Base-by-base conservation (phyloP, 2,329 filamentous ascomycete genomes). In the Chrysosporium queenslandicum region DNA sequence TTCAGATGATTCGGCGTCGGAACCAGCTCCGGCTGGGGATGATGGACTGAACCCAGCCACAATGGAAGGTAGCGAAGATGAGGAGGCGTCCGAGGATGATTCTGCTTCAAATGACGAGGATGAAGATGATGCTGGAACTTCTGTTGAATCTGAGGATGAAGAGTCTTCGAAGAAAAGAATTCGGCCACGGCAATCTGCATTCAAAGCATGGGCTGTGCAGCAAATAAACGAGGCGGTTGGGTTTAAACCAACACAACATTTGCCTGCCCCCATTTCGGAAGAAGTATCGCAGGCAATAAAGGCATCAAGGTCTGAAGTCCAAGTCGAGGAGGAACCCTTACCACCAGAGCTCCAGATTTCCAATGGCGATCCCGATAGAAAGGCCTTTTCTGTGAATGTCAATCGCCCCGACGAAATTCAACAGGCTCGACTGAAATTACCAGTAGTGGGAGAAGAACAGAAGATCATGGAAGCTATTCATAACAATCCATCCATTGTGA, bases 381-480 rank as follows among this genome's bases (percentile, higher is more conserved):
- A 90, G 63, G 85, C 85, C 0, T 90, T 82, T 64, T 85, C 82
- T 55, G 83, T 96, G 1, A 68, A 79, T 1, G 82, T 96, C 2
- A 72, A 79, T 36, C 80, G 92, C 53, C 72, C 79, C 0, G 71
- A 82, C 4, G 83, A 85, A 16, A 85, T 97, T 20, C 87, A 96
- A 65, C 79, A 83, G 45, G 80, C 83, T 9, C 82, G 92, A 11
- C 68, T 94, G 43, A 81, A 86, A 52, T 76, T 98, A 14, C 92
- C 92, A 0, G 87, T 98, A 1, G 88, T 97, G 1, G 87, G 87
- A 1, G 90, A 97, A 66, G 92, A 98, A 68, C 92, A 98, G 65
- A 89, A 85, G 62, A 90, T 98, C 27, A 97, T 98, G 90, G 92
- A 98, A 69, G 89, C 90, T 0, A 88, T 98, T 46, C 85, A 96